These are phyloP conservation scores for Mycena indigotica DNA, from an alignment of 768 basidiomycete species.

Conservation along the genomic window DNA sequence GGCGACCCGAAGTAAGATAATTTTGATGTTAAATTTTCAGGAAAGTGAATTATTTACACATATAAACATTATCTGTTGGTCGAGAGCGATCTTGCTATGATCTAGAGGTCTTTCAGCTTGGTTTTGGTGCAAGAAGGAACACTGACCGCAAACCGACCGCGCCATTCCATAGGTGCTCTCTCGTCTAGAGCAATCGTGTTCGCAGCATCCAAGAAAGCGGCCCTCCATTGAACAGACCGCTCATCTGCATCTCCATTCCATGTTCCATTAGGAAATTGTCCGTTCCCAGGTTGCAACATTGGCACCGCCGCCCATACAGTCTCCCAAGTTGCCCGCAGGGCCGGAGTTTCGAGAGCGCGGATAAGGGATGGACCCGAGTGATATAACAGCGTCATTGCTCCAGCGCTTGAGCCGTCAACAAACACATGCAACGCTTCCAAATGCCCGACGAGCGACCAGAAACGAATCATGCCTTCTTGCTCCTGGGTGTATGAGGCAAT, in stretches of 20 bases:
- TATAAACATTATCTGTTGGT: no score
- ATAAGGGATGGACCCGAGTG: slow-evolving; percentile 9
- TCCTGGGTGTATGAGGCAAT: slow-evolving; percentile 13
- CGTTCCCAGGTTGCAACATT: slow-evolving; percentile 5
- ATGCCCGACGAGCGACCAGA: slow-evolving; percentile 16
- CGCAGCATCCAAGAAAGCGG: slow-evolving; percentile 2
- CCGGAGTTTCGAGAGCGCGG: slow-evolving; percentile 11
- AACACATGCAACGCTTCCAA: slow-evolving; percentile 11
- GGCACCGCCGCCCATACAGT: slow-evolving; percentile 17
- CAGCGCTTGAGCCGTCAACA: slow-evolving; percentile 1
- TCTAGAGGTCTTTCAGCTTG: no score
- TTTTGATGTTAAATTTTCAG: no score
- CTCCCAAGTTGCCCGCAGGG: slow-evolving; percentile 14
- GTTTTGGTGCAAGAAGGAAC: not conserved
- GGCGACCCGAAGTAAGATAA: no score
- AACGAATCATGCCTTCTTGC: slow-evolving; percentile 13
- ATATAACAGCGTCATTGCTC: slow-evolving; percentile 10
- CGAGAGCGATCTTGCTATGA: no score
- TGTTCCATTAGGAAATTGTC: not conserved
- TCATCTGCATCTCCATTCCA: slow-evolving; percentile 3
- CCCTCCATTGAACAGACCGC: not conserved
- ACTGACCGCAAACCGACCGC: slow-evolving; percentile 13
- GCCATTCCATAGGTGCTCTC: slow-evolving; percentile 7
- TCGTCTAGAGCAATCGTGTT: slow-evolving; percentile 3
- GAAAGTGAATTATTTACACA: no score